Base-by-base conservation (phyloP, 1,284 basidiomycete genomes). In the Cutaneotrichosporon cavernicola region DNA sequence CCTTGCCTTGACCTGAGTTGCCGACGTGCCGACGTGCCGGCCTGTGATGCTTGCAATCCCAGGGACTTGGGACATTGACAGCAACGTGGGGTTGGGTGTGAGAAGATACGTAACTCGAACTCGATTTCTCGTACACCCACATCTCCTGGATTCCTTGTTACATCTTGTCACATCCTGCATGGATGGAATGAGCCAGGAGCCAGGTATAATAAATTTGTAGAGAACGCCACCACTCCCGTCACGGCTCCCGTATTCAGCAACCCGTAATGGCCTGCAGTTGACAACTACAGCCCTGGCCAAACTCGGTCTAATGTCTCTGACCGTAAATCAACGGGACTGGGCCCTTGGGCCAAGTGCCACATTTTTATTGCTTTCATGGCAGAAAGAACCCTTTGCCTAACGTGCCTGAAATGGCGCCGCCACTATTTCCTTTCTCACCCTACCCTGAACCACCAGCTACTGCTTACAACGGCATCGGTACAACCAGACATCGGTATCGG, bases 81-180 rank as follows among this genome's bases (percentile, higher is more conserved):
- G 18, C 16, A 46, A 46, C 43, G 43, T 46, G 43, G 18, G 3
- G 43, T 46, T 8, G 18, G 43, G 18, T 46, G 16, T 18, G 43
- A 46, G 18, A 18, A 8, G 3, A 18, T 46, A 46, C 43, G 7
- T 16, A 18, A 46, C 18, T 46, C 18, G 14, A 46, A 16, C 43
- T 46, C 16, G 16, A 18, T 18, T 18, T 46, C 43, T 46, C 18
- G 18, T 46, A 46, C 43, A n/a, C 18, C 43, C 43, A 26, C 4
- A n/a, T 16, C 43, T 46, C 18, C 43, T n/a, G 43, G 18, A 46
- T n/a, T 46, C 43, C 18, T 46, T 46, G 43, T 46, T 8, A 46
- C 43, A 46, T 46, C 43, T 18, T 18, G 43, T 46, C 43, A 46
- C 43, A 46, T 46, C 43, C 43, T 46, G 43, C 43, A 46, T 46